Conservation (phyloP, 2,329 filamentous ascomycete species). For the Drechslerella stenobrocha region DNA sequence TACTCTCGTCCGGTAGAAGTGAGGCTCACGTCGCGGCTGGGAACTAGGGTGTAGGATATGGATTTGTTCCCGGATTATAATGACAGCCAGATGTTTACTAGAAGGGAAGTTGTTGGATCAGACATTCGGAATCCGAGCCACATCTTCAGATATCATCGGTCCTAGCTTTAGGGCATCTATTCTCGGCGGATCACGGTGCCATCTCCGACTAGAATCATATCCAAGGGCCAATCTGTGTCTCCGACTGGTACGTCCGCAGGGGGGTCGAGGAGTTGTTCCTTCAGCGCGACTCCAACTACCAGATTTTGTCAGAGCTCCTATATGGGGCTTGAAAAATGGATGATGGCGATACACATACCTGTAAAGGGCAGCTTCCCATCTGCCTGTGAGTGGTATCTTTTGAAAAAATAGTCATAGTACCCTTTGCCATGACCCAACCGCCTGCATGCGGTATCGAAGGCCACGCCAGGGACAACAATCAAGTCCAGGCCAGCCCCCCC, state of each 20-base stretch:
- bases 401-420: constrained; percentile 93
- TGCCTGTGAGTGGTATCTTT: constrained; percentile 65
- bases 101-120: background rate
- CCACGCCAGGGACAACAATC: constrained; percentile 88
- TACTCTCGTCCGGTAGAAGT: background rate
- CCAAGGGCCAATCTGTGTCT: constrained; percentile 52
- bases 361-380: constrained; percentile 62
- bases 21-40: background rate
- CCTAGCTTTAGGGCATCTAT: constrained; percentile 5
- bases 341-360: constrained; percentile 55
- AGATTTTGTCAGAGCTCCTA: constrained; percentile 58
- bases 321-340: constrained; percentile 50
- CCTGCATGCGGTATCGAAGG: constrained; percentile 75
- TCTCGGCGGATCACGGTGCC: constrained; percentile 51
- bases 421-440: constrained; percentile 92
- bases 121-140: background rate
- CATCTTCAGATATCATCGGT: constrained; percentile 4
- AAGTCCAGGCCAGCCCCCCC: constrained; percentile 67
- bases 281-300: constrained; percentile 72
- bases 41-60: constrained; percentile 24
- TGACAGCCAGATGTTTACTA: background rate
- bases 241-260: constrained; percentile 63
- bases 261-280: constrained; percentile 74
- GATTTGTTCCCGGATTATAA: constrained; percentile 1
- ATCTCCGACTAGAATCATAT: constrained; percentile 52